Percentiles rank a stretch among this genome's conserved stretches.
These are phyloP conservation scores for Cercophora scortea DNA, from an alignment of 495 filamentous ascomycete species.

Conservation along the genomic window DNA sequence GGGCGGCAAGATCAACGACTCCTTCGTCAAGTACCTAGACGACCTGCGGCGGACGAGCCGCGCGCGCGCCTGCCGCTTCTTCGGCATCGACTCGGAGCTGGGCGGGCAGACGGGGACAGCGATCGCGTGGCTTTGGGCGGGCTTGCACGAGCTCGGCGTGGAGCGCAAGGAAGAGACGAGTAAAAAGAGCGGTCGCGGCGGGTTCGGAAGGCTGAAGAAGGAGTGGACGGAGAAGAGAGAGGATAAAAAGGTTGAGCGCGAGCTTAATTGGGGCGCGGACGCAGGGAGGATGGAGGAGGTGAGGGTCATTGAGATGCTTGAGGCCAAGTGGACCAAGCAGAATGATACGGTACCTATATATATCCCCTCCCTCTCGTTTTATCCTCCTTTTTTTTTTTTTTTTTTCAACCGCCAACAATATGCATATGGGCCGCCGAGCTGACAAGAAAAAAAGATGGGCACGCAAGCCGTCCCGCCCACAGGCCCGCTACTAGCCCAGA, in stretches of 20 bases:
- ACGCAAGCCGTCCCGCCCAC: constrained; percentile 68
- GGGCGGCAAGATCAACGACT: constrained; percentile 48
- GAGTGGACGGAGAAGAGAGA: constrained; percentile 62
- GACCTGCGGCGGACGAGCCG: constrained; percentile 64
- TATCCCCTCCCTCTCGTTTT: constrained; percentile 8
- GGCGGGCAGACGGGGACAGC: constrained; percentile 70
- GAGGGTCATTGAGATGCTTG: constrained; percentile 77
- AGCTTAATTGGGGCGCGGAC: constrained; percentile 68
- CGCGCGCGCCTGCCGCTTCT: constrained; percentile 80
- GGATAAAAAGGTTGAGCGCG: constrained; percentile 61
- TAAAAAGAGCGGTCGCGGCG: constrained; percentile 27
- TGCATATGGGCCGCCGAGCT: not conserved
- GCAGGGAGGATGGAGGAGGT: constrained; percentile 78
- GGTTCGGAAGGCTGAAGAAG: constrained; percentile 55
- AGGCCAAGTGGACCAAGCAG: constrained; percentile 82
- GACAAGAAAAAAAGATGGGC: constrained; percentile 52
- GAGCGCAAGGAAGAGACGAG: constrained; percentile 21
- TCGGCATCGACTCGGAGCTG: constrained; percentile 81
- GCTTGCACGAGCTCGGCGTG: constrained; percentile 61
- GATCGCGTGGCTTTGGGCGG: constrained; percentile 76
- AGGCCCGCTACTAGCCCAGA: constrained; percentile 58
- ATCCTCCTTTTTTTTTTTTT: not conserved
- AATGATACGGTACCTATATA: constrained; percentile 80
- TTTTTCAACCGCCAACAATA: not conserved
- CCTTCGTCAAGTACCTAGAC: constrained; percentile 61